Evolutionary conservation across 345 rosid genomes (phyloP).

Genomic region (Eucalyptus globulus): DNA sequence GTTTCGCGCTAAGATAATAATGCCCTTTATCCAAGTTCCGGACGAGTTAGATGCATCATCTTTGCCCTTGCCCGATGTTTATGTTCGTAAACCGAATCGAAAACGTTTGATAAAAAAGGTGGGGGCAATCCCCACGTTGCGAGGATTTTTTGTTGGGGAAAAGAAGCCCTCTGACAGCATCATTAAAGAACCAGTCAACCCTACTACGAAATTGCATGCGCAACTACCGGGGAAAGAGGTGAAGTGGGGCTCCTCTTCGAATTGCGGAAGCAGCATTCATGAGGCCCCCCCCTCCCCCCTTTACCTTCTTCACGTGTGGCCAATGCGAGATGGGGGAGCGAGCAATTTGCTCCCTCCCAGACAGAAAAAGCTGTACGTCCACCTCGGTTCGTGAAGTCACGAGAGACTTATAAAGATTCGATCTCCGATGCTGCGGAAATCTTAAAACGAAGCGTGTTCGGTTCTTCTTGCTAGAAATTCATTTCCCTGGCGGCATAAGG

Average conservation of each 20-base stretch:
- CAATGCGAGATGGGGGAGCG: neutral
- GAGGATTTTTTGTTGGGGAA: neutral
- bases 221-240: neutral
- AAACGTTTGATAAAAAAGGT: neutral
- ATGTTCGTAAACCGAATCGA: neutral
- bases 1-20: neutral
- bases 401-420: neutral
- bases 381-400: neutral
- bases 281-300: neutral
- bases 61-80: too few relatives aligned
- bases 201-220: neutral
- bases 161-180: neutral
- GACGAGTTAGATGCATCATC: neutral
- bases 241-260: neutral
- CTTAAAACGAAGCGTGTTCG: neutral
- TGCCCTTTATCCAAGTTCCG: neutral
- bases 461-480: neutral
- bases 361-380: neutral
- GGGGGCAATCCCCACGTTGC: neutral
- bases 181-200: neutral
- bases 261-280: neutral
- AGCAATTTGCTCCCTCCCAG: neutral
- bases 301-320: neutral
- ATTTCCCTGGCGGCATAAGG: neutral
- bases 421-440: neutral